phyloP scores from a whole-genome alignment of 805 yeast species.

The Candida germanica region DNA sequence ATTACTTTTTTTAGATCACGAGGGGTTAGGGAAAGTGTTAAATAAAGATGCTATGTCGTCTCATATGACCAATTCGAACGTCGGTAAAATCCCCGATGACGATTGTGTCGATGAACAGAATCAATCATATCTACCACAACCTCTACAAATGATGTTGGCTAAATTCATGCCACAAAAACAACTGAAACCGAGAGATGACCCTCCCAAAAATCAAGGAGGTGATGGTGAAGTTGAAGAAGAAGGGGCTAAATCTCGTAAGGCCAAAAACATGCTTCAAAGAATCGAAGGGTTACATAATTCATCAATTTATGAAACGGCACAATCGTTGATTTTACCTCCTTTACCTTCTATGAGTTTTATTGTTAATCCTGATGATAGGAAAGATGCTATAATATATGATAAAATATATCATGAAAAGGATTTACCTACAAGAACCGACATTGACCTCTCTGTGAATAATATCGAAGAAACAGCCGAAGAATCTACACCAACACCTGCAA shows the following conservation, averaged over 20 bases:
- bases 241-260: slow-evolving; percentile 10
- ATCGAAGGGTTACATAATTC: slow-evolving; percentile 55
- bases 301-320: slow-evolving; percentile 75
- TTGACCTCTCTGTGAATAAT: slow-evolving; percentile 10
- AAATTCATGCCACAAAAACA: slow-evolving; percentile 44
- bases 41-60: slow-evolving; percentile 17
- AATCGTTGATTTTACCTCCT: slow-evolving; percentile 76
- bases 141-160: slow-evolving; percentile 37
- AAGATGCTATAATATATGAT: slow-evolving; percentile 76
- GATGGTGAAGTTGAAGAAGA: slow-evolving; percentile 12
- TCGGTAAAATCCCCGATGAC: slow-evolving; percentile 13
- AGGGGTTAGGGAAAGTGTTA: slow-evolving; percentile 39
- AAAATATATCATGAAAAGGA: slow-evolving; percentile 49
- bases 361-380: slow-evolving; percentile 62
- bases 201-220: slow-evolving; percentile 10
- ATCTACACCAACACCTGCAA: neutral
- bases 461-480: neutral
- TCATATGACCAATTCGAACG: slow-evolving; percentile 10
- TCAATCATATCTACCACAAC: slow-evolving; percentile 14
- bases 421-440: slow-evolving; percentile 8
- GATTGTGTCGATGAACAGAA: slow-evolving; percentile 11
- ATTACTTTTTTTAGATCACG: slow-evolving; percentile 80
- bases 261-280: slow-evolving; percentile 14
- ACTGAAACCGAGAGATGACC: slow-evolving; percentile 10
- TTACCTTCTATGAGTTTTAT: slow-evolving; percentile 67